phyloP scores from a whole-genome alignment of 1,139 yeast genomes.

The Diutina sp. region DNA sequence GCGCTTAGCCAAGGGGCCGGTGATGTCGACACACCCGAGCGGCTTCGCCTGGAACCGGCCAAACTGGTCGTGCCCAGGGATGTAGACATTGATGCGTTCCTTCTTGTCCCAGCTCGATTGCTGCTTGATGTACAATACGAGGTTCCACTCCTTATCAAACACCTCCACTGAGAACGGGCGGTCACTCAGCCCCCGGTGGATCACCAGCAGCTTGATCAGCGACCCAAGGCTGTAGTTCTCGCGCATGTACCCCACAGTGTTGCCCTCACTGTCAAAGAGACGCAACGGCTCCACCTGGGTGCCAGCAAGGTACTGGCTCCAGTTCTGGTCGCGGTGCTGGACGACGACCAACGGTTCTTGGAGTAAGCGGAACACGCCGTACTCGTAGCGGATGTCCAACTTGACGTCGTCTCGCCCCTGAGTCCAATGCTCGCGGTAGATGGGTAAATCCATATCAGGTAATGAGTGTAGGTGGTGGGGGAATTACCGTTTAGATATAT shows the following conservation, averaged over 20 bases:
- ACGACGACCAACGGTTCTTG: neutral
- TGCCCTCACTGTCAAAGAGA: neutral
- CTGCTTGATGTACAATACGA: neutral
- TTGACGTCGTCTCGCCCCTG: neutral
- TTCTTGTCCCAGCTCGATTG: neutral
- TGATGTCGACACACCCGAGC: neutral
- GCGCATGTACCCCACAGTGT: neutral
- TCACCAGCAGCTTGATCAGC: neutral
- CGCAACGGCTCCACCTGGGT: neutral
- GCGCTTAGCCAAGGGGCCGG: neutral
- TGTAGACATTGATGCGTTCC: neutral
- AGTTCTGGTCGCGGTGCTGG: neutral
- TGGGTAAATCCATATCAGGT: neutral
- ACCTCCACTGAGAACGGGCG: conserved; percentile 1
- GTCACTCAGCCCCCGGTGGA: neutral
- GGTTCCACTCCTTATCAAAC: neutral
- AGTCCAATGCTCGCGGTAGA: neutral
- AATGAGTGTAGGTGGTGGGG: neutral
- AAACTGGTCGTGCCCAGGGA: conserved; percentile 1
- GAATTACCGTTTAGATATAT: neutral
- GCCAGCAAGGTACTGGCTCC: neutral
- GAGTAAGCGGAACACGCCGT: neutral
- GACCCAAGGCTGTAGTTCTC: neutral
- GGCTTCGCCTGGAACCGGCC: neutral
- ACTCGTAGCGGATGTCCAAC: neutral